Conservation (phyloP, 495 filamentous ascomycete species). For the Articulospora tetracladia region DNA sequence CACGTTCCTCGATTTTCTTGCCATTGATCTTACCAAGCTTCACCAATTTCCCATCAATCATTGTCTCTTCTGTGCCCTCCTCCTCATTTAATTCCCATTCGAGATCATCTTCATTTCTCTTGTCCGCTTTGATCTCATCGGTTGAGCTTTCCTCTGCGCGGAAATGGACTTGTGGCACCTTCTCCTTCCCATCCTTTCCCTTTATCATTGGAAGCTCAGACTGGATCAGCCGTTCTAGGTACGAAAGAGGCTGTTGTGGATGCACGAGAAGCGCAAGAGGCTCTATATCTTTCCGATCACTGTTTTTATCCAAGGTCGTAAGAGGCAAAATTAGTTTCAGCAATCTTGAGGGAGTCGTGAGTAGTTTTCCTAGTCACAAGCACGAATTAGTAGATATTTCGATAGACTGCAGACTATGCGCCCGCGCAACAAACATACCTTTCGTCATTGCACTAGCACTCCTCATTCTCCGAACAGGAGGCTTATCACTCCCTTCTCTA, state of each 20-base stretch:
- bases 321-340: slow-evolving; percentile 88
- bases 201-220: slow-evolving; percentile 76
- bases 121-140: slow-evolving; percentile 42
- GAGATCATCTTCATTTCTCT: slow-evolving; percentile 27
- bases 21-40: slow-evolving; percentile 18
- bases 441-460: slow-evolving; percentile 27
- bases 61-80: slow-evolving; percentile 34
- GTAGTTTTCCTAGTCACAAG: slow-evolving; percentile 65
- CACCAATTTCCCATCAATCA: slow-evolving; percentile 44
- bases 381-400: slow-evolving; percentile 1
- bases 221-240: slow-evolving; percentile 87
- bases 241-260: slow-evolving; percentile 88
- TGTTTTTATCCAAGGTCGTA: slow-evolving; percentile 44
- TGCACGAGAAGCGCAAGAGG: slow-evolving; percentile 87
- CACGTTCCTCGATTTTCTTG: background rate
- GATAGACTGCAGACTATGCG: background rate
- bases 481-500: slow-evolving; percentile 57
- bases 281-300: slow-evolving; percentile 63
- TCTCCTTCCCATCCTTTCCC: slow-evolving; percentile 52
- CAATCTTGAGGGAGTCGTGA: slow-evolving; percentile 85
- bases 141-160: slow-evolving; percentile 69
- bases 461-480: slow-evolving; percentile 42
- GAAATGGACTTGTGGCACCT: slow-evolving; percentile 74
- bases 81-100: slow-evolving; percentile 25
- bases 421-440: slow-evolving; percentile 27